Evolutionary conservation across 2,329 filamentous ascomycete species (phyloP).

Genomic region (Clonostachys rosea): DNA sequence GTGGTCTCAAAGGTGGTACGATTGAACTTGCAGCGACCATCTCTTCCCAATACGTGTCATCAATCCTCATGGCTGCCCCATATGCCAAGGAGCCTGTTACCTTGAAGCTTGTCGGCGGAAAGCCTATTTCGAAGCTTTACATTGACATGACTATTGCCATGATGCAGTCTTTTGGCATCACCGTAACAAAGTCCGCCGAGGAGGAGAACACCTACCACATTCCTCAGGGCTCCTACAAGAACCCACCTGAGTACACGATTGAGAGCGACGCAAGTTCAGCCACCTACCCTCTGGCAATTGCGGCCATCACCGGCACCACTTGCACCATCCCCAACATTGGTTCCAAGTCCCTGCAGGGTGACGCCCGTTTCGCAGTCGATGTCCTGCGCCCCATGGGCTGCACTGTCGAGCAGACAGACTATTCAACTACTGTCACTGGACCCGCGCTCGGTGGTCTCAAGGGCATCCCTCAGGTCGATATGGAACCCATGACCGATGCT

Average conservation of each 20-base stretch:
- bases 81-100: conserved; percentile 95
- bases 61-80: conserved; percentile 91
- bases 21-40: conserved; percentile 93
- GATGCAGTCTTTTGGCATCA: conserved; percentile 89
- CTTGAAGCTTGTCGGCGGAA: conserved; percentile 85
- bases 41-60: conserved; percentile 98
- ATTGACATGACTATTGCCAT: conserved; percentile 99
- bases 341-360: conserved; percentile 84
- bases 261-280: conserved; percentile 98
- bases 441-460: conserved; percentile 70
- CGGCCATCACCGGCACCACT: conserved; percentile 91
- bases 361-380: conserved; percentile 89
- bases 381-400: conserved; percentile 93
- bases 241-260: conserved; percentile 80
- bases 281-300: conserved; percentile 90
- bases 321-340: conserved; percentile 97
- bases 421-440: conserved; percentile 88
- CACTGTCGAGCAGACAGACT: conserved; percentile 75
- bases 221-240: conserved; percentile 76
- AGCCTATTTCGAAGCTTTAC: conserved; percentile 93
- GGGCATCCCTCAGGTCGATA: conserved; percentile 79
- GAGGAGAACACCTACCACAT: conserved; percentile 94
- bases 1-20: conserved; percentile 77
- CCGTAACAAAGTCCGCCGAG: conserved; percentile 69
- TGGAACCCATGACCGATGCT: conserved; percentile 99